Evolutionary conservation across 352 stramenopile species (phyloP).

Genomic region (Globisporangium apiculatum): DNA sequence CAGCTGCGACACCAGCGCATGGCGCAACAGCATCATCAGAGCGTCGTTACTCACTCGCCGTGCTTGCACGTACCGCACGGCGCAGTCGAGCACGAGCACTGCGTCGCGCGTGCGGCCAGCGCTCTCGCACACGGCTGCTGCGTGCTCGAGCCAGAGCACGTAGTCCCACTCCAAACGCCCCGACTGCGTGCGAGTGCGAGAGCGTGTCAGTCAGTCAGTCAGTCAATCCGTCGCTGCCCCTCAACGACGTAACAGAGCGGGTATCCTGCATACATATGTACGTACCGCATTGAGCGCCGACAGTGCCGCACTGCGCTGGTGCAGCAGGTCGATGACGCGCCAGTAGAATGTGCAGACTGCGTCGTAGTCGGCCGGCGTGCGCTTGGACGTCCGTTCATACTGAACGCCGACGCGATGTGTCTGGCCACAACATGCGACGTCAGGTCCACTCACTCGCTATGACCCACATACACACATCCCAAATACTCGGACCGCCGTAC

Average conservation of each 20-base stretch:
- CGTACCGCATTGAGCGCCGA: slow-evolving; percentile 8
- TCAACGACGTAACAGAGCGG: too few species aligned
- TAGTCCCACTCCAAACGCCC: slow-evolving; percentile 42
- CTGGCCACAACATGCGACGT: slow-evolving; percentile 11
- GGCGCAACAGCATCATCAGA: slow-evolving; percentile 2
- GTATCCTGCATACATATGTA: background rate
- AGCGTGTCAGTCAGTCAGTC: background rate
- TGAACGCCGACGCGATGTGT: slow-evolving; percentile 59
- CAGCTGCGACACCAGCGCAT: slow-evolving; percentile 6
- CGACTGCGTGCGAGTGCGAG: slow-evolving; percentile 17
- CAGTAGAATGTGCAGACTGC: slow-evolving; percentile 36
- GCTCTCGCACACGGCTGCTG: slow-evolving; percentile 36
- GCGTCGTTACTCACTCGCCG: slow-evolving; percentile 8
- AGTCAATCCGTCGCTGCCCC: background rate
- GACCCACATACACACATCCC: too few species aligned
- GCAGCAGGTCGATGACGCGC: slow-evolving; percentile 9
- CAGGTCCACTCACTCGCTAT: background rate
- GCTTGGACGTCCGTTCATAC: slow-evolving; percentile 36
- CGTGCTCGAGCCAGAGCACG: slow-evolving; percentile 58
- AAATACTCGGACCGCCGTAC: slow-evolving; percentile 4
- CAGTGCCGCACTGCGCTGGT: background rate
- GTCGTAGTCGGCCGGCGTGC: slow-evolving; percentile 19
- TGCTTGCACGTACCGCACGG: slow-evolving; percentile 20
- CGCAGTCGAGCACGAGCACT: slow-evolving; percentile 30
- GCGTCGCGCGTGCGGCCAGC: slow-evolving; percentile 20